Conservation (phyloP, 306 rosid species). For the Lathyrus sativus region DNA sequence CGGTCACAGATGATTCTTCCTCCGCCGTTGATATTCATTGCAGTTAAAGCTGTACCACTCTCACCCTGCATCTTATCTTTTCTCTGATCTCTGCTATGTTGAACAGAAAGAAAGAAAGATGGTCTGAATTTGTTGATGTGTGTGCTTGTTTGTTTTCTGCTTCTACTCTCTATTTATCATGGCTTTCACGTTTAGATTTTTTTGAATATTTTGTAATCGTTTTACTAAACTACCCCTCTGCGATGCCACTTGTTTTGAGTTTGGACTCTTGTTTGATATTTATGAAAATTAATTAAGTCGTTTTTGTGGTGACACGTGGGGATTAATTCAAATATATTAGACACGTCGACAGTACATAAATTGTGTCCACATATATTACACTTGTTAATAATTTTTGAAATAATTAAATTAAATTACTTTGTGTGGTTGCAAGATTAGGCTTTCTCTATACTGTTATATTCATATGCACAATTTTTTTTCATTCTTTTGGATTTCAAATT, state of each 20-base stretch:
- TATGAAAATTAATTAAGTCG: neutral
- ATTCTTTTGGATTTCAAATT: too few species aligned
- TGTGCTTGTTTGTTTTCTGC: neutral
- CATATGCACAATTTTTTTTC: too few species aligned
- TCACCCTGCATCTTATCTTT: neutral
- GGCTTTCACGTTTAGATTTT: neutral
- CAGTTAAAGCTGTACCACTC: neutral
- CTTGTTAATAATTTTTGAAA: too few species aligned
- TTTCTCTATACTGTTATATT: too few species aligned
- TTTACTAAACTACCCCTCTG: too few species aligned
- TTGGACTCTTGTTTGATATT: neutral
- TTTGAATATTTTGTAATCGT: too few species aligned
- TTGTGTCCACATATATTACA: too few species aligned
- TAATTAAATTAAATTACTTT: too few species aligned
- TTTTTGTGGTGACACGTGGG: constrained; percentile 16
- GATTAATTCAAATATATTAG: too few species aligned
- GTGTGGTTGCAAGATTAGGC: too few species aligned
- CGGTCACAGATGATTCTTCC: constrained; percentile 44
- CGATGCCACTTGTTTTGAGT: neutral
- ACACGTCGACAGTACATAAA: too few species aligned
- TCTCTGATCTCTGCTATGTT: neutral
- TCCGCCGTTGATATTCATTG: constrained; percentile 40
- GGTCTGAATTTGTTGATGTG: neutral
- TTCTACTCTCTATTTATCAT: neutral
- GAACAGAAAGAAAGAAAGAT: neutral